Evolutionary conservation across 106 monocot genomes (phyloP).

Genomic region (Iris macrosiphon): DNA sequence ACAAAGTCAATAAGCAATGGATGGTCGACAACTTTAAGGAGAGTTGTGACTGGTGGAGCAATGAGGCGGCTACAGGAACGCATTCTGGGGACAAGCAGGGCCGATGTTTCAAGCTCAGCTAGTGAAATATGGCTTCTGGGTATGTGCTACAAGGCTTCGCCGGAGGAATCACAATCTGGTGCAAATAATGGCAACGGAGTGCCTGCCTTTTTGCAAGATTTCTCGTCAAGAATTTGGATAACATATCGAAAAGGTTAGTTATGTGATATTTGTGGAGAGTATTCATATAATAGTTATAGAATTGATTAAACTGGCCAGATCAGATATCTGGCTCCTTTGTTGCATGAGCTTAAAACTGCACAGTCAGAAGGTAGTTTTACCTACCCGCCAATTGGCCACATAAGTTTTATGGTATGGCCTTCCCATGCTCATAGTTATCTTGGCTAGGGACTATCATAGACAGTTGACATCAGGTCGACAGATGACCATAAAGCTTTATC

Average conservation of each 20-base stretch:
- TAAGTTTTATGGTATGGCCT: no score
- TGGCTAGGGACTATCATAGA: no score
- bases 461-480: no score
- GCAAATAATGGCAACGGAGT: slow-evolving; percentile 20
- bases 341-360: no score
- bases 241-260: slow-evolving; percentile 88
- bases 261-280: no score
- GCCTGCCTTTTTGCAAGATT: slow-evolving; percentile 61
- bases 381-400: no score
- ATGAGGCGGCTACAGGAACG: slow-evolving; percentile 85
- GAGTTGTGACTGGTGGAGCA: slow-evolving; percentile 33
- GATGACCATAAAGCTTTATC: no score
- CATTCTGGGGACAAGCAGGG: slow-evolving; percentile 41
- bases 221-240: slow-evolving; percentile 94
- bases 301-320: no score
- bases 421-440: no score
- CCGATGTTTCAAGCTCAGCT: slow-evolving; percentile 50
- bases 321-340: no score
- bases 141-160: slow-evolving; percentile 49
- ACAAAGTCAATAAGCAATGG: slow-evolving; percentile 51
- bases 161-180: slow-evolving; percentile 34
- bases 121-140: slow-evolving; percentile 93
- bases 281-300: no score
- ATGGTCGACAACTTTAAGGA: slow-evolving; percentile 58
- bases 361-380: no score